Evolutionary conservation across 306 rosid species (phyloP).

Genomic region (Luffa acutangula): DNA sequence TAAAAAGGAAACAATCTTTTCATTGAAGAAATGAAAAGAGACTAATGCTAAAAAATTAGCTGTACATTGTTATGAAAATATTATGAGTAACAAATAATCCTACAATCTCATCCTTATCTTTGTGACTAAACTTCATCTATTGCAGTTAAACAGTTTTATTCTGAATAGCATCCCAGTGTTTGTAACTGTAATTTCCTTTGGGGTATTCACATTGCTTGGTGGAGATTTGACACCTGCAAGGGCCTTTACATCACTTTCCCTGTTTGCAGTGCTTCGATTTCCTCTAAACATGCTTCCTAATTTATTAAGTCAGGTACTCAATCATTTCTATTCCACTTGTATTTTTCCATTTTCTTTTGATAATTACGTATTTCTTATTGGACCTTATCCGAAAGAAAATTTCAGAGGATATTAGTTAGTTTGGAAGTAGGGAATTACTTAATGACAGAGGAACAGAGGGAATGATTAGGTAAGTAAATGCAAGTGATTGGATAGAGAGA

Average conservation of each 20-base stretch:
- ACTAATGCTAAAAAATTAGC: too few species aligned
- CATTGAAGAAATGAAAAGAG: too few species aligned
- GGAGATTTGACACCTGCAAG: conserved; percentile 82
- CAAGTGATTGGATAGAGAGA: not conserved
- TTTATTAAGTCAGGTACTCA: conserved; percentile 64
- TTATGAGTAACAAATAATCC: not conserved
- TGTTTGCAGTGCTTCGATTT: conserved; percentile 58
- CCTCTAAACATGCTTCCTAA: conserved; percentile 76
- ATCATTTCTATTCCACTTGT: conserved; percentile 7
- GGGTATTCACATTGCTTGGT: conserved; percentile 72
- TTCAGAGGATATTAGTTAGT: not conserved
- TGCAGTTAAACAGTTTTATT: conserved; percentile 64
- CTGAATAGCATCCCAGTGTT: conserved; percentile 73
- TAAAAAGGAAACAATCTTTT: too few species aligned
- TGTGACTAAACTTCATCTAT: conserved; percentile 12
- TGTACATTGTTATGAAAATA: not conserved
- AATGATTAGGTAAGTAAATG: not conserved
- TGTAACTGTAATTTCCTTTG: conserved; percentile 65
- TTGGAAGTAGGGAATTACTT: not conserved
- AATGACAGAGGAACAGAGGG: not conserved
- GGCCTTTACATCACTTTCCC: conserved; percentile 82
- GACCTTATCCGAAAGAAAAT: not conserved
- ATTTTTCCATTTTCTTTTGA: not conserved
- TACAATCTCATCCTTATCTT: not conserved
- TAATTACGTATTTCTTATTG: not conserved